Base-by-base conservation (phyloP, 1,284 basidiomycete species). In the Inonotus obliquus region DNA sequence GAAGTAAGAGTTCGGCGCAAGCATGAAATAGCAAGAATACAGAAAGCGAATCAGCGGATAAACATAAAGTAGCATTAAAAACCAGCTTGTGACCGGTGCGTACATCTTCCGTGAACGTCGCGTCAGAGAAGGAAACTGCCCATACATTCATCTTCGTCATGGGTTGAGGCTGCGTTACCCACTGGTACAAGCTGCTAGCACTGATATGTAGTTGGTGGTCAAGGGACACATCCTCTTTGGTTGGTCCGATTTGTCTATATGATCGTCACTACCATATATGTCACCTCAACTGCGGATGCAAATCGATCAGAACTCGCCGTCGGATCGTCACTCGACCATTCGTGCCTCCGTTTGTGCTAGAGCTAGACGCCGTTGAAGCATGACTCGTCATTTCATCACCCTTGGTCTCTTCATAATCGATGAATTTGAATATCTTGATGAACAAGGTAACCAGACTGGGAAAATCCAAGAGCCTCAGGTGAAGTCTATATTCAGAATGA, bases 351-450 rank as follows among this genome's bases (percentile, higher is more conserved):
- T n/a, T n/a, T n/a, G n/a, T n/a, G n/a, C n/a, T n/a, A n/a, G n/a
- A n/a, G n/a, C n/a, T n/a, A n/a, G n/a, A n/a, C n/a, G n/a, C n/a
- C n/a, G n/a, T n/a, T n/a, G n/a, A n/a, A n/a, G n/a, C n/a, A 29
- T 39, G 23, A 17, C 37, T 37, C 57, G 51, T 44, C 66, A 72
- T 25, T 85, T 91, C 62, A 82, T 82, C 17, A 84, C 86, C 45
- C 74, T 91, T 23, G 94, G 93, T n/a, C 87, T 94, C 86, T 94
- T 95, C 75, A 94, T 96, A 66, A 85, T 96, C 65, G 94, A 96
- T 72, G 82, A 90, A 65, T 89, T 94, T 68, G 77, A 81, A 21
- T 89, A 83, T 68, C 69, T 75, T 38, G 85, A 88, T 67, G 77
- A 78, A 35, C 69, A 80, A 23, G 88, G 86, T 13, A 74, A 76